Evolutionary conservation across 1,139 yeast genomes (phyloP).

Genomic region (Yamadazyma triangularis): DNA sequence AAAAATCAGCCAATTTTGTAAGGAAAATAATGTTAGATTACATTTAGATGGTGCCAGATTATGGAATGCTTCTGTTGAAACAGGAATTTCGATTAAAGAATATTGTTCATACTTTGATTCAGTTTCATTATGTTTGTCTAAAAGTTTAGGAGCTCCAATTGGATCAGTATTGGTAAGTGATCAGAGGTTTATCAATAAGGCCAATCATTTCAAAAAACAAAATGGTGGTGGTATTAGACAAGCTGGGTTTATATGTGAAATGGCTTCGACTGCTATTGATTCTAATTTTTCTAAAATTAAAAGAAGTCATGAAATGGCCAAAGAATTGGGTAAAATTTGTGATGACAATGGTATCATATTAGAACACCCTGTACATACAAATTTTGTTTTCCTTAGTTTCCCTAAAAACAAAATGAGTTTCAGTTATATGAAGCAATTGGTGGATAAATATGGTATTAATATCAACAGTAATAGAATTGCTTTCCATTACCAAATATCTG

Average conservation of each 20-base stretch:
- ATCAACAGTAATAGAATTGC: slow-evolving; percentile 76
- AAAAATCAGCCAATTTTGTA: slow-evolving; percentile 70
- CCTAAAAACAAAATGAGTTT: slow-evolving; percentile 58
- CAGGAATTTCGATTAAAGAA: slow-evolving; percentile 65
- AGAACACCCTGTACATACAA: slow-evolving; percentile 79
- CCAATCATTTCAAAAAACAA: slow-evolving; percentile 87
- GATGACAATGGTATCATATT: slow-evolving; percentile 43
- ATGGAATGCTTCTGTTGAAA: slow-evolving; percentile 82
- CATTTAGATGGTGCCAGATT: slow-evolving; percentile 96
- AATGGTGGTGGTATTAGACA: slow-evolving; percentile 96
- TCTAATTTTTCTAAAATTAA: slow-evolving; percentile 62
- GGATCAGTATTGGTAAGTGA: slow-evolving; percentile 86
- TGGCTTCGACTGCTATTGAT: slow-evolving; percentile 78
- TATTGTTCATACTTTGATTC: slow-evolving; percentile 82
- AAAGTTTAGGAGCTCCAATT: slow-evolving; percentile 91
- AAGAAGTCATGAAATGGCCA: slow-evolving; percentile 65
- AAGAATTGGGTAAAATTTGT: slow-evolving; percentile 61
- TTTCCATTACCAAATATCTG: slow-evolving; percentile 76
- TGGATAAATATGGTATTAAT: slow-evolving; percentile 56
- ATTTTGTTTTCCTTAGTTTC: slow-evolving; percentile 76
- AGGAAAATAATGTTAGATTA: slow-evolving; percentile 55
- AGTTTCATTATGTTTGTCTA: slow-evolving; percentile 83
- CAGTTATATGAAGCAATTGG: slow-evolving; percentile 49
- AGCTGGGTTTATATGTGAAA: slow-evolving; percentile 74
- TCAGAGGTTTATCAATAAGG: slow-evolving; percentile 55